Conservation (phyloP, 164 flowering plant species). For the Berberis vulgaris region DNA sequence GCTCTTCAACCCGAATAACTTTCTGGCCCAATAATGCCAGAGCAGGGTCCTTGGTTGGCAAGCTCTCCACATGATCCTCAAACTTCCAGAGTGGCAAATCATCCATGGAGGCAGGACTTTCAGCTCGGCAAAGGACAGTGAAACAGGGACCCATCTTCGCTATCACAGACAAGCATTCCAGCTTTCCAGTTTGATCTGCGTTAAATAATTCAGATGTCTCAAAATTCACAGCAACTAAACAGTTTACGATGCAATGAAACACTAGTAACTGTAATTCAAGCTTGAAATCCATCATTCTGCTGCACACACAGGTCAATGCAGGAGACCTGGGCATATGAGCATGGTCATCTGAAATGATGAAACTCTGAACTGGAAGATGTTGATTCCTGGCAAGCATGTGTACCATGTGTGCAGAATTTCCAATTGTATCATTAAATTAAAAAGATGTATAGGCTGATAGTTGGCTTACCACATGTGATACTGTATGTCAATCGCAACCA, state of each 20-base stretch:
- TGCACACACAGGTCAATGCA: too few species aligned
- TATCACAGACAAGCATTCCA: constrained; percentile 74
- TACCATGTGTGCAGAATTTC: neutral
- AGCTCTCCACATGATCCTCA: constrained; percentile 68
- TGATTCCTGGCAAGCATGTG: neutral
- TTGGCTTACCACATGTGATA: constrained; percentile 57
- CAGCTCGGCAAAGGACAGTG: constrained; percentile 85
- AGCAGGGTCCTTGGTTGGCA: constrained; percentile 80
- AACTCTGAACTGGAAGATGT: neutral
- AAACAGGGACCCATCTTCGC: constrained; percentile 63
- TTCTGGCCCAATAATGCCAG: constrained; percentile 82
- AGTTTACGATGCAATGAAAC: neutral
- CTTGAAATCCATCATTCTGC: too few species aligned
- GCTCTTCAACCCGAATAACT: constrained; percentile 83
- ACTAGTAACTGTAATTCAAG: too few species aligned
- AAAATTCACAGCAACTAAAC: neutral
- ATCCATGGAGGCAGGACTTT: constrained; percentile 96
- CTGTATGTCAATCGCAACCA: constrained; percentile 85
- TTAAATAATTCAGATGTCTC: constrained; percentile 8
- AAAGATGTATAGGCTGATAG: constrained; percentile 4
- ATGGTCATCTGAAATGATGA: too few species aligned
- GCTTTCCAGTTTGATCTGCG: constrained; percentile 94
- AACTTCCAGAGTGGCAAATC: constrained; percentile 92
- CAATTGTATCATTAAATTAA: neutral
- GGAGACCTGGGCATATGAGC: too few species aligned